Conservation (phyloP, 2,329 filamentous ascomycete species). For the Botryotinia calthae region DNA sequence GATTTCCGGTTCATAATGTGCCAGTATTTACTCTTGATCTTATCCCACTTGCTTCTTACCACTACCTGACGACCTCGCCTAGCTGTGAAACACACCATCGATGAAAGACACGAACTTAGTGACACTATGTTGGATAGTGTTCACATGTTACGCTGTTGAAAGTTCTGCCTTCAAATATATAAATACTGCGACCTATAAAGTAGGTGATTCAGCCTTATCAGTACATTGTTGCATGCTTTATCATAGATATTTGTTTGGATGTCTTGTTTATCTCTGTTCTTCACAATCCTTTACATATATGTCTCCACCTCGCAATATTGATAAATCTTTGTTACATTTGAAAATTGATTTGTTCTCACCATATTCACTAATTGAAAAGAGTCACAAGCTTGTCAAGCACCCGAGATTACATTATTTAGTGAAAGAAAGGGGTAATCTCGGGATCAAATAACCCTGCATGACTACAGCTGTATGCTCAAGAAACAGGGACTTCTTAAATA, state of each 20-base stretch:
- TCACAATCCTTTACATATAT: neutral
- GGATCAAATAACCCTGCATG: neutral
- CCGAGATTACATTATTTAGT: neutral
- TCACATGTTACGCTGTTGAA: fast-evolving
- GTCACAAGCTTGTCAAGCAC: neutral
- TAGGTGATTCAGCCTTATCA: neutral
- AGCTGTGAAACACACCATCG: neutral
- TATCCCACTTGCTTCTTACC: neutral
- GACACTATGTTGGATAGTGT: neutral
- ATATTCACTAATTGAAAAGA: neutral
- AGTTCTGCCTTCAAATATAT: neutral
- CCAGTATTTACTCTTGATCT: neutral
- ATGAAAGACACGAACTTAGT: neutral
- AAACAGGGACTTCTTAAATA: neutral
- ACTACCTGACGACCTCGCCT: neutral
- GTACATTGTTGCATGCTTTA: neutral
- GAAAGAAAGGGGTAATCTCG: neutral
- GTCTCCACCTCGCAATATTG: neutral
- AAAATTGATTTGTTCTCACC: neutral
- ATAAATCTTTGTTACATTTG: neutral
- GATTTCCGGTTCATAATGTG: neutral
- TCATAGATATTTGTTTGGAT: neutral
- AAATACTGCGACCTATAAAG: neutral
- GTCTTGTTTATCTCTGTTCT: neutral
- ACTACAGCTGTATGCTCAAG: neutral